Evolutionary conservation across 2,329 filamentous ascomycete genomes (phyloP).

Genomic region (Penicillium sp.): DNA sequence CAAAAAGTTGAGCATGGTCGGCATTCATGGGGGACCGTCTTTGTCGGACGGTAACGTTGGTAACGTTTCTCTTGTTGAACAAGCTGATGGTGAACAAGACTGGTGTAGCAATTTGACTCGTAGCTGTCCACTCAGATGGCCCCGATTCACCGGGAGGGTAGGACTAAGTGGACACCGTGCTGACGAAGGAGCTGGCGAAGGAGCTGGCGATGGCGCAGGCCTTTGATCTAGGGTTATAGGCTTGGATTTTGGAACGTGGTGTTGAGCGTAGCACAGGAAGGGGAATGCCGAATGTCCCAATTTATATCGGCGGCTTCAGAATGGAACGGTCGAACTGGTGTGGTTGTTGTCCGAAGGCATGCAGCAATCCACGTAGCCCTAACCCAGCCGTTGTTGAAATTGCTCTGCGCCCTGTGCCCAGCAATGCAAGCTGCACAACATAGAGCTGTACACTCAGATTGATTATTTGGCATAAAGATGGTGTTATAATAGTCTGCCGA

Average conservation of each 20-base stretch:
- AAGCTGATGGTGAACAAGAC: constrained; percentile 4
- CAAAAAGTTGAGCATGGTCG: not conserved
- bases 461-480: not conserved
- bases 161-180: not conserved
- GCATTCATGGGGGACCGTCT: not conserved
- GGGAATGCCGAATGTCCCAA: constrained; percentile 3
- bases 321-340: not conserved
- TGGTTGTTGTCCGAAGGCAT: constrained; percentile 1
- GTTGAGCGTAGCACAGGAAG: constrained; percentile 1
- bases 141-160: not conserved
- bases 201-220: not conserved
- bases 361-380: constrained; percentile 4
- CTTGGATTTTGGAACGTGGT: not conserved
- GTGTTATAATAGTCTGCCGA: not conserved
- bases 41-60: constrained; percentile 7
- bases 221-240: not conserved
- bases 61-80: constrained; percentile 7
- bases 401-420: not conserved
- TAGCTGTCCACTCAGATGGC: not conserved
- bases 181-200: not conserved
- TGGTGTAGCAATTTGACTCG: not conserved
- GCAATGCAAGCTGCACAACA: not conserved
- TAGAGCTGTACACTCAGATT: not conserved
- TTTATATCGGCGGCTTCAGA: not conserved
- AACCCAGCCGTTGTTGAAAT: constrained; percentile 3